Conservation (phyloP, 768 basidiomycete genomes). For the Calocybe gangraenosa region DNA sequence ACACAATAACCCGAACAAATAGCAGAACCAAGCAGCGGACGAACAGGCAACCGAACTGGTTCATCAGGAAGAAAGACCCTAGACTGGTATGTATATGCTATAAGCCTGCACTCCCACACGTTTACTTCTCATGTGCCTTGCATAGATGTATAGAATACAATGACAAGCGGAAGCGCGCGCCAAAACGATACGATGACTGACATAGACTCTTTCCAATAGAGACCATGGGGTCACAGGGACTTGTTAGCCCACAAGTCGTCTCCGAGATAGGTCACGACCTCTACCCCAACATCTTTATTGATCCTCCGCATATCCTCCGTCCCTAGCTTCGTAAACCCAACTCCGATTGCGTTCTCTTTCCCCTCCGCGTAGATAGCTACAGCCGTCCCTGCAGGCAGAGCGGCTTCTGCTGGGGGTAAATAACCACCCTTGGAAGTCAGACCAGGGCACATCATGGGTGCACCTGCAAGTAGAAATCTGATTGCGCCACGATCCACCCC, state of each 20-base stretch:
- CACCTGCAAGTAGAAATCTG: slow-evolving; percentile 90
- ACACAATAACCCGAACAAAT: slow-evolving; percentile 3
- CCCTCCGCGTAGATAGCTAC: slow-evolving; percentile 97
- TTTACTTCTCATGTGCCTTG: no score
- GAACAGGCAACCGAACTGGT: slow-evolving; percentile 18
- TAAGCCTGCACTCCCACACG: slow-evolving; percentile 8
- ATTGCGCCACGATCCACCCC: slow-evolving; percentile 96
- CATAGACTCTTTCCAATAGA: slow-evolving; percentile 5
- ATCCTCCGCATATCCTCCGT: slow-evolving; percentile 88
- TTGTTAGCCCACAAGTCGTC: slow-evolving; percentile 82
- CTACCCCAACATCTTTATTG: slow-evolving; percentile 90
- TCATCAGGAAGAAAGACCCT: slow-evolving; percentile 11
- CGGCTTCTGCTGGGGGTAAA: slow-evolving; percentile 70
- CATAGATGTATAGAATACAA: no score
- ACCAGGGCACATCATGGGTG: slow-evolving; percentile 97
- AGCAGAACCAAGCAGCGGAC: slow-evolving; percentile 17
- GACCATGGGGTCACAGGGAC: slow-evolving; percentile 52
- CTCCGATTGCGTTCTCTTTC: slow-evolving; percentile 85
- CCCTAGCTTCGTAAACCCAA: slow-evolving; percentile 76
- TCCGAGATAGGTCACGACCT: slow-evolving; percentile 81
- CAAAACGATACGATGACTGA: no score
- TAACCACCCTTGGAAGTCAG: slow-evolving; percentile 89
- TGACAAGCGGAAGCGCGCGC: no score
- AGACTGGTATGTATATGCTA: background rate
- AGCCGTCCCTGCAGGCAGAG: slow-evolving; percentile 63